A percentile compares a stretch with the other conserved stretches of the same genome.
phyloP scores from a whole-genome alignment of 352 stramenopile genomes.

The Phytophthora uliginosa region DNA sequence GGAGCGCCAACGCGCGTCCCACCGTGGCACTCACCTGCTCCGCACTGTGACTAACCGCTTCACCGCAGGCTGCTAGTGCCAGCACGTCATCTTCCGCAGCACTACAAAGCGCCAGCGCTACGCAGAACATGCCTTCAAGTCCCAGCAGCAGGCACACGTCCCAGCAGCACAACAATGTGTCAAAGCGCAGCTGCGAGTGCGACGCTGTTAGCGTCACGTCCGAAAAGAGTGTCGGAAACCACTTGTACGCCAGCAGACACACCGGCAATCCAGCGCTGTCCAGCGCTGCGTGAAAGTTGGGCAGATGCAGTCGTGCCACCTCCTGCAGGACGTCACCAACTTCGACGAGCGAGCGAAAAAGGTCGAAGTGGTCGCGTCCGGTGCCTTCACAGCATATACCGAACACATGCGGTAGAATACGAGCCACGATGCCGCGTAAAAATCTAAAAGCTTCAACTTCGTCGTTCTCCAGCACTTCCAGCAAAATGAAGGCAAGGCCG shows the following conservation, averaged over 20 bases:
- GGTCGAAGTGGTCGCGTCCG: constrained; percentile 66
- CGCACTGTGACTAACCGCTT: constrained; percentile 46
- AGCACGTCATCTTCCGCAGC: constrained; percentile 68
- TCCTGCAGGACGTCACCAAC: constrained; percentile 80
- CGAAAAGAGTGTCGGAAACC: constrained; percentile 90
- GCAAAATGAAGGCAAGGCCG: constrained; percentile 79
- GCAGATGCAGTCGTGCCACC: constrained; percentile 77
- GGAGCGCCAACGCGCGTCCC: constrained; percentile 53
- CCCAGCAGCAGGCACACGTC: constrained; percentile 85
- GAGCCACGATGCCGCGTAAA: constrained; percentile 67
- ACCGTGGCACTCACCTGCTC: constrained; percentile 79
- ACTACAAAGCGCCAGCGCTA: constrained; percentile 77
- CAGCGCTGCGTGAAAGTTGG: constrained; percentile 64
- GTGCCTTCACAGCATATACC: constrained; percentile 57
- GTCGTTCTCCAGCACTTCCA: constrained; percentile 72
- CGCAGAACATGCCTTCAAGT: constrained; percentile 84
- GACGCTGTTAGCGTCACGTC: constrained; percentile 84
- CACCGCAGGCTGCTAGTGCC: constrained; percentile 34
- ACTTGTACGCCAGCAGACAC: constrained; percentile 90
- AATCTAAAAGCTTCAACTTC: constrained; percentile 67
- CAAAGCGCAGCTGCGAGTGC: constrained; percentile 76
- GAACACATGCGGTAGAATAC: constrained; percentile 85
- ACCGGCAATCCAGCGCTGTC: constrained; percentile 72
- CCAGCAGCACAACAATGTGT: constrained; percentile 83
- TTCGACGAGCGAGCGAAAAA: constrained; percentile 79